These are phyloP conservation scores for Hydnomerulius pinastri DNA, from an alignment of 768 basidiomycete genomes.

Conservation along the genomic window DNA sequence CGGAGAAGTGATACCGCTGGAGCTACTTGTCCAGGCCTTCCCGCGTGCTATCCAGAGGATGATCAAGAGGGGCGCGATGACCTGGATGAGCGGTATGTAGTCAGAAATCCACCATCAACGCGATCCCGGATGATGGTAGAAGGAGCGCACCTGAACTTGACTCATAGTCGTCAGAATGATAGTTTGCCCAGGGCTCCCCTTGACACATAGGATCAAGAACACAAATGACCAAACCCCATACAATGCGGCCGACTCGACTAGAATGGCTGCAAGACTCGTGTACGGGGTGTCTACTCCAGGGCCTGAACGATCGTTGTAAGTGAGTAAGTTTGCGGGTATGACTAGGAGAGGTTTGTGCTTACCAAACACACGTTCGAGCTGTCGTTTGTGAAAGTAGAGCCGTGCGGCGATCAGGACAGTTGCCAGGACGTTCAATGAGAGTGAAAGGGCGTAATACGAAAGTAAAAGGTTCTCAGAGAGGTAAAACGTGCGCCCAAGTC, in stretches of 20 bases:
- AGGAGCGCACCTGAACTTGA: slow-evolving; percentile 21
- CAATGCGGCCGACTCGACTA: slow-evolving; percentile 27
- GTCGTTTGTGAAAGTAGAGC: slow-evolving; percentile 26
- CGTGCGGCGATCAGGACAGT: slow-evolving; percentile 24
- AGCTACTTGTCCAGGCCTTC: slow-evolving; percentile 13
- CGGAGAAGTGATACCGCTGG: background rate
- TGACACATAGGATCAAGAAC: slow-evolving; percentile 22
- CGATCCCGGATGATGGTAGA: background rate
- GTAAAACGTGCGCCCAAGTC: slow-evolving; percentile 18
- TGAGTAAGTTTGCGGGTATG: background rate
- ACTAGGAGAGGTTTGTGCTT: slow-evolving; percentile 3
- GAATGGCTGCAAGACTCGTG: slow-evolving; percentile 19
- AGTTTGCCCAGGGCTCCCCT: slow-evolving; percentile 15
- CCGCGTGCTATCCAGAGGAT: slow-evolving; percentile 26
- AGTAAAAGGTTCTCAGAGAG: slow-evolving; percentile 24
- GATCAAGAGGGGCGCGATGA: slow-evolving; percentile 27
- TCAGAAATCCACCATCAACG: too few relatives aligned
- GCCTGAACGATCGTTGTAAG: slow-evolving; percentile 14
- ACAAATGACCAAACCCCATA: slow-evolving; percentile 26
- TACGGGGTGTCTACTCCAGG: slow-evolving; percentile 19
- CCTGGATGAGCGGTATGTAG: slow-evolving; percentile 5
- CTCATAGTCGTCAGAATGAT: slow-evolving; percentile 24
- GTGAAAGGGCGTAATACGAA: slow-evolving; percentile 24
- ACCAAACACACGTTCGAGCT: slow-evolving; percentile 27
- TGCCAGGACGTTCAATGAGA: slow-evolving; percentile 24